phyloP scores from a whole-genome alignment of 2,329 filamentous ascomycete genomes.

The Cadophora sp. region DNA sequence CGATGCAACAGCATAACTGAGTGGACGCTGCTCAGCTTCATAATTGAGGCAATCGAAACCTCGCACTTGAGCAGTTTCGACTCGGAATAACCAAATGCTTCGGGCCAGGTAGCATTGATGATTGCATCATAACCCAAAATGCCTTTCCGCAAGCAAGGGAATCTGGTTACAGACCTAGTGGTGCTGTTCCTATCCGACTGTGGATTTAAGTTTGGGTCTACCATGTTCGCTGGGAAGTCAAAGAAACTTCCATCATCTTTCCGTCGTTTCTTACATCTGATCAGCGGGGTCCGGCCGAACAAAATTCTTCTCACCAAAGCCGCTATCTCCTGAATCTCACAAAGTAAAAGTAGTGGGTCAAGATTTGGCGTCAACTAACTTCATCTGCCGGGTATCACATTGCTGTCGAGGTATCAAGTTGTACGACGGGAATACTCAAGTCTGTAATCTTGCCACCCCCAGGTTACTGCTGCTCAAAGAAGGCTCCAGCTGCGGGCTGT shows the following conservation, averaged over 20 bases:
- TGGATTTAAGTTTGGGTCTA: not conserved
- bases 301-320: not conserved
- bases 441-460: constrained; percentile 14
- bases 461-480: constrained; percentile 2
- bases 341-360: not conserved
- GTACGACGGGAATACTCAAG: not conserved
- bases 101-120: not conserved
- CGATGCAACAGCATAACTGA: not conserved
- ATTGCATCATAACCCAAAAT: constrained; percentile 18
- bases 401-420: not conserved
- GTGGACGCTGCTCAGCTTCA: not conserved
- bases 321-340: not conserved
- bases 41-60: not conserved
- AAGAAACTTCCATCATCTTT: constrained; percentile 16
- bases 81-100: not conserved
- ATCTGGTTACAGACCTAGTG: not conserved
- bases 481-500: constrained; percentile 15
- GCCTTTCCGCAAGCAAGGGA: not conserved
- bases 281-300: constrained; percentile 3
- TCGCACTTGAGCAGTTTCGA: constrained; percentile 8
- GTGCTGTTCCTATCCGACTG: not conserved
- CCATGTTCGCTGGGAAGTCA: constrained; percentile 6
- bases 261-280: constrained; percentile 1
- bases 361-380: not conserved
- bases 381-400: constrained; percentile 3